Base-by-base conservation (phyloP, 2,329 filamentous ascomycete species). In the Pseudogymnoascus sp. region DNA sequence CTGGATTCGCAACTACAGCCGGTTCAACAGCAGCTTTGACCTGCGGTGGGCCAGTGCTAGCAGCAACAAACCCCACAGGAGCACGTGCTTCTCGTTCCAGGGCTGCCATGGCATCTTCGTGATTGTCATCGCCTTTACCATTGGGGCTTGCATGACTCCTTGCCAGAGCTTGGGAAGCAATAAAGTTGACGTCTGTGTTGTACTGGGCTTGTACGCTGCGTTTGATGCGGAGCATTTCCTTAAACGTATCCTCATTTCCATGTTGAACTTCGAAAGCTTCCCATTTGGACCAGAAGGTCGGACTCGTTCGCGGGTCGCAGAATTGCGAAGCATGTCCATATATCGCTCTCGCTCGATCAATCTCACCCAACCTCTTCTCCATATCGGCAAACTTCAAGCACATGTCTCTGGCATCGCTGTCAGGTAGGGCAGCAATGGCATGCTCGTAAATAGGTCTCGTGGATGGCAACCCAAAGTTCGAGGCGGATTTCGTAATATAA, bases 161-260 rank as follows among this genome's bases (percentile, higher is more conserved):
- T 22, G 92, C 92, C 68, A 99, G 82, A 26, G 95, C 95, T 75
- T 99, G 95, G 4, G 91, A 96, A 8, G 95, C 95, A 75, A 99
- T 97, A 73, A 97, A 99, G 75, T 93, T 96, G 80, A 99, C 93
- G 72, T 99, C 95, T 50, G 96, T 99, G 73, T 98, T 98, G 82
- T 96, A 99, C 78, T 97, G 91, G 61, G 95, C 93, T 76, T 97
- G 92, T 11, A 99, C 95, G 76, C 91, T 96, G 74, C 95, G 83
- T 82, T 98, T 99, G 81, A 99, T 92, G 31, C 95, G 88, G 66
- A 98, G 82, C 95, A 99, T 99, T 75, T 99, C 95, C 79, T 96
- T 97, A 82, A 96, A 99, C 0, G 96, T 99, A 75, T 99, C 95
- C 75, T 99, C 96, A 77, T 99, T 99, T 68, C 95, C 95, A 73